Evolutionary conservation across 2,329 filamentous ascomycete genomes (phyloP).

Genomic region (Diaporthe australafricana): DNA sequence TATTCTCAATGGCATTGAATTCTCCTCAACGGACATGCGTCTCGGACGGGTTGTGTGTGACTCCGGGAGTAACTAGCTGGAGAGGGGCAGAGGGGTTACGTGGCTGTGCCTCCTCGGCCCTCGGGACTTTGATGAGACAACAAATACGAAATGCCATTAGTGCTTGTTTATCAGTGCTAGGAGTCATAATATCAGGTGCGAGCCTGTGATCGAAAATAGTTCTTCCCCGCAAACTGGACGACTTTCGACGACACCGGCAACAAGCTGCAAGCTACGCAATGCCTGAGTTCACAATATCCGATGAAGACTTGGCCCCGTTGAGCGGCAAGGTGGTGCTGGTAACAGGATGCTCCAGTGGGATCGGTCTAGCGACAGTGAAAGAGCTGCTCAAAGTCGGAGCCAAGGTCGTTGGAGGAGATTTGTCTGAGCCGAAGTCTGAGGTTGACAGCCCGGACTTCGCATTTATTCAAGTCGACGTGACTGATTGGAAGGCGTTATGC

Average conservation of each 20-base stretch:
- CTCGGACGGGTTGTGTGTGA: background rate
- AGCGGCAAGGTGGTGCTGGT: constrained; percentile 1
- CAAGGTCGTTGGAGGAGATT: constrained; percentile 11
- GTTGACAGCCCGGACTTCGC: background rate
- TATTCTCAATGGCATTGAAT: background rate
- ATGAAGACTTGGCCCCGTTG: background rate
- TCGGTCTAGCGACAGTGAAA: constrained; percentile 8
- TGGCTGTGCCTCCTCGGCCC: background rate
- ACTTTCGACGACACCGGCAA: background rate
- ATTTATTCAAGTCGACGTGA: constrained; percentile 9
- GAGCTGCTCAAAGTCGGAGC: background rate
- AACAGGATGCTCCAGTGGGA: constrained; percentile 13
- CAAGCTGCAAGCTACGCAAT: background rate
- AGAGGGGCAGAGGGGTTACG: background rate
- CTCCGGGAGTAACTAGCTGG: too few relatives aligned
- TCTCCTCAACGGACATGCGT: background rate
- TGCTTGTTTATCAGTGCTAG: background rate
- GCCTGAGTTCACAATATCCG: constrained; percentile 11
- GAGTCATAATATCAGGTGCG: background rate
- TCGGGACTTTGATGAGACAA: background rate
- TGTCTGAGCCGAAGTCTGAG: background rate
- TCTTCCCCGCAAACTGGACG: background rate
- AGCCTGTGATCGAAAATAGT: background rate
- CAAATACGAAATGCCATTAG: background rate
- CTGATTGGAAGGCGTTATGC: constrained; percentile 1